Conservation (phyloP, 495 filamentous ascomycete species). For the Hypoxylon fragiforme region DNA sequence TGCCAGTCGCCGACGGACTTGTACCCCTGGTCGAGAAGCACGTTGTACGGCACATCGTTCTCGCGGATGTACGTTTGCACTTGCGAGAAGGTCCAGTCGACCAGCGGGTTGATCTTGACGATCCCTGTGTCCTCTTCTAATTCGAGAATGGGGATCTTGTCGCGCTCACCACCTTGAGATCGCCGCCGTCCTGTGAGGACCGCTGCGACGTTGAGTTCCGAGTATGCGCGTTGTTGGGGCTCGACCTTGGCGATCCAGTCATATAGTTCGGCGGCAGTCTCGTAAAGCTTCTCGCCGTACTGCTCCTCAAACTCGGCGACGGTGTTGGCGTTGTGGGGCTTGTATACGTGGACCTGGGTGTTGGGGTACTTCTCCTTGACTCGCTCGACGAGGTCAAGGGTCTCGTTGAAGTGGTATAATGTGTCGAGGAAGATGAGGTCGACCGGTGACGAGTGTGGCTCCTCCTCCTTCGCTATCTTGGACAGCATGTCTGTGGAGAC, state of each 20-base stretch:
- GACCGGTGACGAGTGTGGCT: constrained; percentile 62
- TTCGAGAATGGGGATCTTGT: constrained; percentile 85
- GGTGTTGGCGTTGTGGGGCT: constrained; percentile 71
- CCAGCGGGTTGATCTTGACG: constrained; percentile 98
- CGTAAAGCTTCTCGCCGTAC: constrained; percentile 85
- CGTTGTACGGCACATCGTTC: constrained; percentile 92
- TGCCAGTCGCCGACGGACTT: constrained; percentile 99
- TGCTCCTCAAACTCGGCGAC: constrained; percentile 75
- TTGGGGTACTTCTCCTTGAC: constrained; percentile 76
- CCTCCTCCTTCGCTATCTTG: constrained; percentile 73
- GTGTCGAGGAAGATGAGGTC: constrained; percentile 98
- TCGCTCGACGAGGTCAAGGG: constrained; percentile 76
- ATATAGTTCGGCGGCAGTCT: constrained; percentile 83
- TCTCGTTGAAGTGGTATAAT: constrained; percentile 93
- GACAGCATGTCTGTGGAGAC: constrained; percentile 95
- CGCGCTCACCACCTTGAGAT: constrained; percentile 92
- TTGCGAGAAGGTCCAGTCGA: constrained; percentile 91
- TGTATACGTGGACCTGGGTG: constrained; percentile 83
- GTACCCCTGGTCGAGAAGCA: constrained; percentile 85
- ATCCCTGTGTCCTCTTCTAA: constrained; percentile 83
- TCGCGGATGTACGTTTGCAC: constrained; percentile 84
- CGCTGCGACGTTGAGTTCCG: constrained; percentile 84
- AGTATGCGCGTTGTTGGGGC: constrained; percentile 89
- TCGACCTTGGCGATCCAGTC: constrained; percentile 98
- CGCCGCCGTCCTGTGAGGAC: constrained; percentile 92